Conservation (phyloP, 495 filamentous ascomycete genomes). For the Daldinia loculata region DNA sequence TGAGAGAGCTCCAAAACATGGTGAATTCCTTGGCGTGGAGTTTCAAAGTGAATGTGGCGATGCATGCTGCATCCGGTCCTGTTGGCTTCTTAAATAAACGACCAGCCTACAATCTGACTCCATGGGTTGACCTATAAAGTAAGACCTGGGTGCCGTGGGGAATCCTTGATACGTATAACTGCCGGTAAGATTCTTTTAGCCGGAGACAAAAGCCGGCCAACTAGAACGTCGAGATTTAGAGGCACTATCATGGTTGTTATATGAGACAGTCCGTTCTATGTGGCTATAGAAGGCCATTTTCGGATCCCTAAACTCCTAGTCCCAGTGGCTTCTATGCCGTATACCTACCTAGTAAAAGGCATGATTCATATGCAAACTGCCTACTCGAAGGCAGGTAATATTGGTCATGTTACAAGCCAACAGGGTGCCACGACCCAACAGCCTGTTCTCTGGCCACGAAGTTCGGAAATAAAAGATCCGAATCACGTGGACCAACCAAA, state of each 20-base stretch:
- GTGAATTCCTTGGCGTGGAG: slow-evolving; percentile 24
- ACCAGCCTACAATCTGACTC: background rate
- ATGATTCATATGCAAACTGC: background rate
- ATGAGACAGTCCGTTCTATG: background rate
- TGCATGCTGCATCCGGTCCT: slow-evolving; percentile 1
- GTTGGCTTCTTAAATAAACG: slow-evolving; percentile 32
- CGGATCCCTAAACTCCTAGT: background rate
- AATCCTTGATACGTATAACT: slow-evolving; percentile 21
- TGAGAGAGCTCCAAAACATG: slow-evolving; percentile 41
- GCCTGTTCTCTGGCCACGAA: background rate
- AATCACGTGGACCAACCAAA: background rate
- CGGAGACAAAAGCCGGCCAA: slow-evolving; percentile 23
- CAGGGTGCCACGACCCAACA: background rate
- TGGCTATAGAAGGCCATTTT: background rate
- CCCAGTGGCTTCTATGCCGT: background rate
- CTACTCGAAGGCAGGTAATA: background rate
- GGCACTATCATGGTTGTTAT: slow-evolving; percentile 6
- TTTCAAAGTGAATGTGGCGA: slow-evolving; percentile 11
- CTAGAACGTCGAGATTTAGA: slow-evolving; percentile 20
- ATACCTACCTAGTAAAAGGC: background rate
- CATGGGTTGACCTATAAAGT: slow-evolving; percentile 5
- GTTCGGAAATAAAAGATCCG: background rate
- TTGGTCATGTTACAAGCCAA: background rate
- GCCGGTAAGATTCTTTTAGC: slow-evolving; percentile 31
- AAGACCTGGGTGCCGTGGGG: slow-evolving; percentile 15